A percentile compares a stretch with the other conserved stretches of the same genome.
Evolutionary conservation across 106 monocot genomes (phyloP).

Genomic region (Agapanthus africanus): DNA sequence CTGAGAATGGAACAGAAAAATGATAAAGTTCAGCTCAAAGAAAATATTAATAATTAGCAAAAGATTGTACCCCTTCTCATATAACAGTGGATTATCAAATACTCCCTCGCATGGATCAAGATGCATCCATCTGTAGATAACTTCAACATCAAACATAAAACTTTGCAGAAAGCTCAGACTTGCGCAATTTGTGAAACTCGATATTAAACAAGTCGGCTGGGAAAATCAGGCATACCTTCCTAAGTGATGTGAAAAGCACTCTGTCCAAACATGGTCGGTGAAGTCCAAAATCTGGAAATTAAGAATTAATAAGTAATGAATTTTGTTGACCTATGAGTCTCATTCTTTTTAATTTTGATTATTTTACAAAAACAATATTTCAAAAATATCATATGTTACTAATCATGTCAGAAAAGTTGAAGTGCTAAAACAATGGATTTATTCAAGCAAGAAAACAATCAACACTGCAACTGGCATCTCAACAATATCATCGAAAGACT

Average conservation of each 20-base stretch:
- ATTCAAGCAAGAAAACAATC: too few species aligned
- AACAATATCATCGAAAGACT: too few species aligned
- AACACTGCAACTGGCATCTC: too few species aligned
- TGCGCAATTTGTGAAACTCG: neutral
- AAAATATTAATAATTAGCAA: neutral
- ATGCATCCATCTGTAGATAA: conserved; percentile 87
- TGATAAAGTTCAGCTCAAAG: neutral
- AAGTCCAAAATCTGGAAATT: conserved; percentile 81
- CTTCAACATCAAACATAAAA: neutral
- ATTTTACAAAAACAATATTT: too few species aligned
- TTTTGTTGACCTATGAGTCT: too few species aligned
- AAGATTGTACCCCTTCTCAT: conserved; percentile 78
- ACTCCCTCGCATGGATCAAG: conserved; percentile 94
- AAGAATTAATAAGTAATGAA: neutral
- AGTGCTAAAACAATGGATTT: too few species aligned
- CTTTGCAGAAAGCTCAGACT: neutral
- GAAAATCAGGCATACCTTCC: conserved; percentile 44
- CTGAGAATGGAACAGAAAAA: neutral
- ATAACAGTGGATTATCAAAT: conserved; percentile 87
- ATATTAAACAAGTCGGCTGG: neutral
- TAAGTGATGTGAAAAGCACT: conserved; percentile 63
- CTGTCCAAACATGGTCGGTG: conserved; percentile 97
- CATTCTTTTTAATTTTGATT: too few species aligned
- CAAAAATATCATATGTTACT: too few species aligned
- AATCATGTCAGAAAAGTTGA: too few species aligned